Evolutionary conservation across 2,329 filamentous ascomycete genomes (phyloP), one percentile per base, ranked within the genome.

Genomic region (Didymosphaeria variabile): DNA sequence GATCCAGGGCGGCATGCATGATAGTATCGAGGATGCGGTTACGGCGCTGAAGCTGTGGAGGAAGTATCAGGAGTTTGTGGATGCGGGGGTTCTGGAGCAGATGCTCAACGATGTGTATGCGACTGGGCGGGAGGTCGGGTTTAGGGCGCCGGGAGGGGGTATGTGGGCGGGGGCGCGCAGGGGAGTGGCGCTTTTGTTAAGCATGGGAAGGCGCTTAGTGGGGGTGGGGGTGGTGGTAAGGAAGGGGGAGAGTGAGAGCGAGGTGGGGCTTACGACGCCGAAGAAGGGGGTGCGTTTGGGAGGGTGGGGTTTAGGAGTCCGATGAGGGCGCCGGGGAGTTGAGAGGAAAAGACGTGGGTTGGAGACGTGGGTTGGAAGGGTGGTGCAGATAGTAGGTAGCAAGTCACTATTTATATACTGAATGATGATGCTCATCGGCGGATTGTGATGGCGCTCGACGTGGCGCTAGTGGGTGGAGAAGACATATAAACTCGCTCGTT

Each of bases 21-120:
- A 99, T 79, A 94, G 91, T 12, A 96, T 99, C 68, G 95, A 98
- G 78, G 95, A 99, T 77, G 94, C 95, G 0, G 87, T 91, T 29
- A 97, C 94, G 44, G 95, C 96, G 0, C 84, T 98, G 44, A 92
- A 93, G 75, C 83, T 99, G 9, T 99, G 87, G 86, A 87, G 91
- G 47, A 97, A 97, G 77, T 97, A 93, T 78, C 85, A 92, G 65
- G 94, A 98, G 79, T 98, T 92, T 72, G 84, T 90, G 55, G 93
- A 96, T 67, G 93, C 92, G 0, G 94, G 94, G 0, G 88, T 97
- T 5, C 81, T 97, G 55, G 90, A 95, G 70, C 83, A 88, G 38
- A 95, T 95, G 82, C 85, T 98, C 51, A 89, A 93, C 73, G 93
- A 97, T 70, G 92, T 98, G 8, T 97, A 97, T 79, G 71, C 83